Evolutionary conservation across 2,329 filamentous ascomycete species (phyloP).

Genomic region (Leptographium procerum): DNA sequence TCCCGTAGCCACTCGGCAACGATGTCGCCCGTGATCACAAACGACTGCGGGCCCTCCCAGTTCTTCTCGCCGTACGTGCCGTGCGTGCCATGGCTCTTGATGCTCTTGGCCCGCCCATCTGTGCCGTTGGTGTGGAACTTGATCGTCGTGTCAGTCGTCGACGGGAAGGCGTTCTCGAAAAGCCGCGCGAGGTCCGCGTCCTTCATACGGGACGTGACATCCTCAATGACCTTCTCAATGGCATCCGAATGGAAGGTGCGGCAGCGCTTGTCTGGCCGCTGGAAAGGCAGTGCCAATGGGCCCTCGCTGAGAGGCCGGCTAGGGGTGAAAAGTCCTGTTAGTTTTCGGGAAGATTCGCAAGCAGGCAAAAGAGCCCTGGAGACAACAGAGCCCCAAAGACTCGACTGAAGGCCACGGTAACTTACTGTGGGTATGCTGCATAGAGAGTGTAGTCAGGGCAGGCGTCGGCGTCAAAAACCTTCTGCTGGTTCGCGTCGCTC

Average conservation of each 20-base stretch:
- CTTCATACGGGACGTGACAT: conserved; percentile 68
- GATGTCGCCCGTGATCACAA: conserved; percentile 86
- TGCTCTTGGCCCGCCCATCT: conserved; percentile 18
- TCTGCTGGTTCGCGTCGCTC: conserved; percentile 6
- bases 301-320: conserved; percentile 74
- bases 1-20: conserved; percentile 91
- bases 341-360: background rate
- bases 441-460: conserved; percentile 57
- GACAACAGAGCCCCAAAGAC: too few species aligned
- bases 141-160: conserved; percentile 80
- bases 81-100: conserved; percentile 21
- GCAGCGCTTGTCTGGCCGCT: conserved; percentile 69
- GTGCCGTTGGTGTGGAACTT: conserved; percentile 67
- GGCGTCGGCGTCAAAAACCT: conserved; percentile 25
- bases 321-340: too few species aligned
- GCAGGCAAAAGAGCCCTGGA: too few species aligned
- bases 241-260: conserved; percentile 79
- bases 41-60: conserved; percentile 81
- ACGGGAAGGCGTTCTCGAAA: conserved; percentile 93
- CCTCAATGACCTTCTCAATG: conserved; percentile 78
- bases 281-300: conserved; percentile 69
- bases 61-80: conserved; percentile 42
- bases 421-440: conserved; percentile 46
- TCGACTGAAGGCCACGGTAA: conserved; percentile 4
- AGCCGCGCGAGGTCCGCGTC: conserved; percentile 82